Base-by-base conservation (phyloP, 225 moss, liverwort and hornwort genomes). In the Pseudisothecium myosuroides region DNA sequence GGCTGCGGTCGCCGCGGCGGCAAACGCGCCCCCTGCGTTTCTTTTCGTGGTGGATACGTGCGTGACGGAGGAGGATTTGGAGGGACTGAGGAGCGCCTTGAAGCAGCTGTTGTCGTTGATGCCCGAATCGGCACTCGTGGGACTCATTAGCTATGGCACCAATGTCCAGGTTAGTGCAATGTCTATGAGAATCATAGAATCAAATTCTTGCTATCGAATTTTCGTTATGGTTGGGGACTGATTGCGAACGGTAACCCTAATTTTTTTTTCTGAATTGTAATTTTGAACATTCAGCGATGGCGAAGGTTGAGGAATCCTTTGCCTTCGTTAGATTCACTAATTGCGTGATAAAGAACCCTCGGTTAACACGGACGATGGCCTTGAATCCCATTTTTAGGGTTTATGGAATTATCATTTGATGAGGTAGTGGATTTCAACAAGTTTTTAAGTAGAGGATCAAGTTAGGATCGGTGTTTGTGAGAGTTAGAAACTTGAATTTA, bases 31-130 rank as follows among this genome's bases (percentile, higher is more conserved):
- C 43, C 92, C 93, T 56, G 97, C 95, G 63, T 98, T 98, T 73
- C 82, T 98, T 71, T 96, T 98, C 88, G 96, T 98, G 83, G 88
- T 98, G 74, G 98, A 98, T 88, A 97, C 97, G 11, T 98, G 97
- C 87, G 95, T 96, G 93, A 94, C 90, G 55, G 92, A 92, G 41
- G 98, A 96, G 85, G 98, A 98, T 93, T 89, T 98, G 90, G 87
- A 90, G 60, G 92, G 94, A 15, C 74, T 97, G 89, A 91, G 97
- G 78, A 96, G 90, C 66, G 97, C 98, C 14, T 86, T 98, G 49
- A 94, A 93, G 85, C 96, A 98, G 87, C 94, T 98, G 84, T 89
- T 98, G 65, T 93, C 94, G 18, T 88, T 96, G 68, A 96, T 98
- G 94, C 98, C 98, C 11, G 96, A 98, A 89, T 91, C 94, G 55